Evolutionary conservation across 2,329 filamentous ascomycete species (phyloP).

Genomic region (Gremmenia infestans): DNA sequence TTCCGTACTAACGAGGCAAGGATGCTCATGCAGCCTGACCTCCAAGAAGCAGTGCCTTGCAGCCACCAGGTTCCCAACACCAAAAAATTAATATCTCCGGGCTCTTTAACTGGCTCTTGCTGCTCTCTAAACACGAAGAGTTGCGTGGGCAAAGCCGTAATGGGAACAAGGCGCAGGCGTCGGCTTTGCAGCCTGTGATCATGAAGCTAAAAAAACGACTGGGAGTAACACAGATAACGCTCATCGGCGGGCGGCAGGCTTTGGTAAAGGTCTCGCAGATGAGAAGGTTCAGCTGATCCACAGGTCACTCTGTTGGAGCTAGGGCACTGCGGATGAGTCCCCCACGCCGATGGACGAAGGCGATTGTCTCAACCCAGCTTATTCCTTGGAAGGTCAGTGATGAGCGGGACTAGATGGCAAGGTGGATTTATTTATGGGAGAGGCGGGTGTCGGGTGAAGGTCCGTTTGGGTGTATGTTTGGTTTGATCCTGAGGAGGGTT

Average conservation of each 20-base stretch:
- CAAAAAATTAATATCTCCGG: not conserved
- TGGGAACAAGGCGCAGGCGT: not conserved
- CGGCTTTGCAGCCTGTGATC: not conserved
- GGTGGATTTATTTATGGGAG: not conserved
- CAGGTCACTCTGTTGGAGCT: not conserved
- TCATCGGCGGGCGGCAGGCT: not conserved
- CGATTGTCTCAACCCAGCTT: slow-evolving; percentile 25
- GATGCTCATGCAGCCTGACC: slow-evolving; percentile 26
- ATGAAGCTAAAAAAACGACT: not conserved
- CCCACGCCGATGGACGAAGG: slow-evolving; percentile 6
- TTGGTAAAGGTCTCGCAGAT: not conserved
- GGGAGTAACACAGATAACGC: slow-evolving; percentile 1
- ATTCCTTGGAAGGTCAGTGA: not conserved
- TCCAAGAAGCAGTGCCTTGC: slow-evolving; percentile 27
- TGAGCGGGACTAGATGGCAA: not conserved
- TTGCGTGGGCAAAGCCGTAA: not conserved
- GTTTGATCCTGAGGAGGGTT: not conserved
- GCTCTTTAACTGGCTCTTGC: too few species aligned
- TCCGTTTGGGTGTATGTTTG: not conserved
- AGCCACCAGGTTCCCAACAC: slow-evolving; percentile 21
- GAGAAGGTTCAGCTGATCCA: slow-evolving; percentile 14
- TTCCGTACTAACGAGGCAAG: slow-evolving; percentile 16
- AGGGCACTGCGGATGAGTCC: not conserved
- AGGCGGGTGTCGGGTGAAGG: not conserved
- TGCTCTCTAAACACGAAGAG: not conserved